Percentiles rank a stretch among this genome's conserved stretches.
phyloP scores from a whole-genome alignment of 2,329 filamentous ascomycete species.

The Alternaria gansuensis region DNA sequence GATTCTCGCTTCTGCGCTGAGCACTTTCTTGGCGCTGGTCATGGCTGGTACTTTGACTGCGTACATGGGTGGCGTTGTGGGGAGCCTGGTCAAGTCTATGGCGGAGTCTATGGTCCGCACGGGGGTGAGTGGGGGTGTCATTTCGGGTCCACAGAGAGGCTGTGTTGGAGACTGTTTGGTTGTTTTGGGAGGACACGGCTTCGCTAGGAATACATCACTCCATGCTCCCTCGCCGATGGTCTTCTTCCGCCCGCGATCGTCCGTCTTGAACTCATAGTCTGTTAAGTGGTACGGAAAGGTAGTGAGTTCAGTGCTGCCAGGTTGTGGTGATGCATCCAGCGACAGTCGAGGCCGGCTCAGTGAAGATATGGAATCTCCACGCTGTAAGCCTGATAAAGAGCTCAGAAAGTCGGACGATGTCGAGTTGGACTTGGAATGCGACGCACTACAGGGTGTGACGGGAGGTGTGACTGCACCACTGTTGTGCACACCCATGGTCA shows the following conservation, averaged over 20 bases:
- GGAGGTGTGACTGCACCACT: conserved; percentile 41
- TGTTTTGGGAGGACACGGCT: conserved; percentile 30
- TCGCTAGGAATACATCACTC: conserved; percentile 51
- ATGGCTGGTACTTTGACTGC: conserved; percentile 49
- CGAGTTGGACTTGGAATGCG: conserved; percentile 35
- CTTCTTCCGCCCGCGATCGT: conserved; percentile 38
- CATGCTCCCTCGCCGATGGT: conserved; percentile 48
- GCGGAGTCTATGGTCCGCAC: conserved; percentile 32
- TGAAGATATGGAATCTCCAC: conserved; percentile 36
- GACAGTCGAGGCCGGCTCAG: conserved; percentile 21
- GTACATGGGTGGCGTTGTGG: conserved; percentile 34
- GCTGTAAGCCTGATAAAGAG: conserved; percentile 31
- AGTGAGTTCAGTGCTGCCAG: conserved; percentile 35
- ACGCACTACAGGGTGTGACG: conserved; percentile 36
- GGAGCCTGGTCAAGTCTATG: conserved; percentile 19
- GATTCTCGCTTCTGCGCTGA: conserved; percentile 45
- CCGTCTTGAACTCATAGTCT: conserved; percentile 41
- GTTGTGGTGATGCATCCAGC: conserved; percentile 30
- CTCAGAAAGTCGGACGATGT: conserved; percentile 30
- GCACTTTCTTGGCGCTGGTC: conserved; percentile 42
- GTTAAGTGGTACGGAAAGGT: conserved; percentile 36
- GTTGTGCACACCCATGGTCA: conserved; percentile 33
- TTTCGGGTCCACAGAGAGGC: conserved; percentile 13
- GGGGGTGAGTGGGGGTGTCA: conserved; percentile 44
- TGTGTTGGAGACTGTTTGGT: conserved; percentile 10